These are phyloP conservation scores for Balamuthia mandrillaris DNA, from an alignment of 208 protist species.

Conservation along the genomic window DNA sequence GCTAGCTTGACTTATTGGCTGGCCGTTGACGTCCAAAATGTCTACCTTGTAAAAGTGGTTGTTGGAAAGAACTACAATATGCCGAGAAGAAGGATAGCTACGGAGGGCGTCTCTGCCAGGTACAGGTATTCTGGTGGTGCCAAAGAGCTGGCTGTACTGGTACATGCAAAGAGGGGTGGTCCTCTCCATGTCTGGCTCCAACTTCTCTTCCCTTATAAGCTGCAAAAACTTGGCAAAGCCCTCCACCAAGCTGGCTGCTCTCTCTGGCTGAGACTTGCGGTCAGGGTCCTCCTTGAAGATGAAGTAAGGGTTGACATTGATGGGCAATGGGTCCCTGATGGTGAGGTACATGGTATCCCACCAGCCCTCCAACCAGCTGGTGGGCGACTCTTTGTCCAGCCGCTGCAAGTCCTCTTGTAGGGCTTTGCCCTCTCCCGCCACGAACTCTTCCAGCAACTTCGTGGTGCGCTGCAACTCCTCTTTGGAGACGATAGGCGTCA, in stretches of 20 bases:
- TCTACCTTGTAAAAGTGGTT: constrained; percentile 11
- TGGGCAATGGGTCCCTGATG: neutral
- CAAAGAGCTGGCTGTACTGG: constrained; percentile 1
- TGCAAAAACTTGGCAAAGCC: neutral
- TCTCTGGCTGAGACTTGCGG: neutral
- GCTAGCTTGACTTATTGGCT: neutral
- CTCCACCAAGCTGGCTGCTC: neutral
- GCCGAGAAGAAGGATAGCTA: neutral
- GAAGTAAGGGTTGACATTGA: constrained; percentile 39
- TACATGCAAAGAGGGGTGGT: neutral
- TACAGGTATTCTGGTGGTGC: neutral
- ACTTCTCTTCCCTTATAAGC: neutral
- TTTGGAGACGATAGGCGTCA: neutral
- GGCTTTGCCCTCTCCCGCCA: neutral
- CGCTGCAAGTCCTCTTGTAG: neutral
- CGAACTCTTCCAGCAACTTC: neutral
- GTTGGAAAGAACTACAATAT: constrained; percentile 3
- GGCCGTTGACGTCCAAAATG: neutral
- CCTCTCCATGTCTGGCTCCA: neutral
- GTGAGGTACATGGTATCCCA: constrained; percentile 13
- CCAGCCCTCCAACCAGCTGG: constrained; percentile 34
- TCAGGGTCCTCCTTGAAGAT: neutral
- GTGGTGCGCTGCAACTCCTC: neutral
- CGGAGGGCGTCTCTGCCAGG: neutral
- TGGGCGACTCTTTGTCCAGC: neutral